Conservation (phyloP, 371 early-diverging fungal genomes). For the Apophysomyces variabilis region DNA sequence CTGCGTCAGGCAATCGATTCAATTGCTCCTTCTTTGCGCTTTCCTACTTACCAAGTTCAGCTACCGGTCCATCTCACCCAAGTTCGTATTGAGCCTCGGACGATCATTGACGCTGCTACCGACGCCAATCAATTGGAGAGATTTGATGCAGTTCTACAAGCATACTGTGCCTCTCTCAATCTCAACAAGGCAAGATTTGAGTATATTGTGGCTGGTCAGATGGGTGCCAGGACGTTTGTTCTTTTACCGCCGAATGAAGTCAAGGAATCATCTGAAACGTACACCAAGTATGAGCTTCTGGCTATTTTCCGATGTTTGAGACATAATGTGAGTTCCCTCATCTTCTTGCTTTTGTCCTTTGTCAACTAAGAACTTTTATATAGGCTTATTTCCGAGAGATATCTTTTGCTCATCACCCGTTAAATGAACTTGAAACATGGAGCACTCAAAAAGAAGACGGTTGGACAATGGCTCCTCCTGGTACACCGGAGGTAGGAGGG, state of each 20-base stretch:
- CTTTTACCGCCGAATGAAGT: slow-evolving; percentile 39
- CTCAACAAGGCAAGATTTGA: slow-evolving; percentile 41
- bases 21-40: slow-evolving; percentile 17
- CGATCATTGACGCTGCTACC: slow-evolving; percentile 16
- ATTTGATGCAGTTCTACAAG: slow-evolving; percentile 30
- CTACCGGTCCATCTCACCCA: slow-evolving; percentile 26
- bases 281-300: slow-evolving; percentile 42
- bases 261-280: slow-evolving; percentile 21
- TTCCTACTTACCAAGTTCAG: slow-evolving; percentile 16
- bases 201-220: slow-evolving; percentile 20
- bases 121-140: slow-evolving; percentile 5
- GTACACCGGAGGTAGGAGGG: slow-evolving; percentile 17
- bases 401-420: slow-evolving; percentile 26
- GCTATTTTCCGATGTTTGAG: slow-evolving; percentile 37
- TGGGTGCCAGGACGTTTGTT: slow-evolving; percentile 22
- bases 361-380: background rate
- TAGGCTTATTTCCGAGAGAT: slow-evolving; percentile 41
- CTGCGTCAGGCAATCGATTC: slow-evolving; percentile 39
- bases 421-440: slow-evolving; percentile 39
- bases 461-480: slow-evolving; percentile 25
- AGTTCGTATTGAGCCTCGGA: slow-evolving; percentile 6
- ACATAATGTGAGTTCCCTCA: slow-evolving; percentile 33
- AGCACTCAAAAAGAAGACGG: slow-evolving; percentile 27
- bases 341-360: background rate
- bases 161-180: slow-evolving; percentile 47